phyloP scores from a whole-genome alignment of 345 rosid species.

The Populus deltoides region DNA sequence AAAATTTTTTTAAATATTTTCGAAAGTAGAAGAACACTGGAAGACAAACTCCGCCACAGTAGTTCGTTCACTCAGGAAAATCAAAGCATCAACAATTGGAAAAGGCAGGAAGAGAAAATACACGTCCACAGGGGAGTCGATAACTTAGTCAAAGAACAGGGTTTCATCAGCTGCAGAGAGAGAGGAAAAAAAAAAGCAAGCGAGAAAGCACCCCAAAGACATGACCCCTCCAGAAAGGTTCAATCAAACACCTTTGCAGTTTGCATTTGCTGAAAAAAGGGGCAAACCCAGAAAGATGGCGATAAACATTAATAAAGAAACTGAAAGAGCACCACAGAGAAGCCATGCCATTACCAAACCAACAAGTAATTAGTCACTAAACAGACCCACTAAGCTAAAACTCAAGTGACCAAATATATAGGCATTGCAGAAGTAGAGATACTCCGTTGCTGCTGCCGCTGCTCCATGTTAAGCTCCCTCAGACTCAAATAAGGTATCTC shows the following conservation, averaged over 20 bases:
- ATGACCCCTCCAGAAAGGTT: neutral
- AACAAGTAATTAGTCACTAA: neutral
- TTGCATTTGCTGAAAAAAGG: conserved; percentile 6
- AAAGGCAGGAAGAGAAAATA: too few relatives aligned
- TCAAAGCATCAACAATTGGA: too few relatives aligned
- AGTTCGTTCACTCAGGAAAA: too few relatives aligned
- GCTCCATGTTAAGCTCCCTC: conserved; percentile 69
- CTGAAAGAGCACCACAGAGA: neutral
- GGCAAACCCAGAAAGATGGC: neutral
- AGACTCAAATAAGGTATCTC: conserved; percentile 67
- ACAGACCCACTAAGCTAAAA: neutral
- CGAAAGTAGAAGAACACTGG: too few relatives aligned
- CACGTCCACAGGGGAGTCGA: neutral
- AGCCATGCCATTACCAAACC: neutral
- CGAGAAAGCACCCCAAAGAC: neutral
- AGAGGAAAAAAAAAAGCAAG: neutral
- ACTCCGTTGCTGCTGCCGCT: conserved; percentile 39
- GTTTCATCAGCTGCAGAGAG: conserved; percentile 4
- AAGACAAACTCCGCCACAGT: too few relatives aligned
- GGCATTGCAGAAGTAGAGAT: conserved; percentile 43
- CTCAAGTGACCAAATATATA: conserved; percentile 24
- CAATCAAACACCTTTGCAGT: conserved; percentile 12
- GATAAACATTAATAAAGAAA: neutral
- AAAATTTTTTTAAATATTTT: too few relatives aligned
- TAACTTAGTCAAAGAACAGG: neutral